Base-by-base conservation (phyloP, 31 red algal genomes). In the Asparagopsis taxiformis region DNA sequence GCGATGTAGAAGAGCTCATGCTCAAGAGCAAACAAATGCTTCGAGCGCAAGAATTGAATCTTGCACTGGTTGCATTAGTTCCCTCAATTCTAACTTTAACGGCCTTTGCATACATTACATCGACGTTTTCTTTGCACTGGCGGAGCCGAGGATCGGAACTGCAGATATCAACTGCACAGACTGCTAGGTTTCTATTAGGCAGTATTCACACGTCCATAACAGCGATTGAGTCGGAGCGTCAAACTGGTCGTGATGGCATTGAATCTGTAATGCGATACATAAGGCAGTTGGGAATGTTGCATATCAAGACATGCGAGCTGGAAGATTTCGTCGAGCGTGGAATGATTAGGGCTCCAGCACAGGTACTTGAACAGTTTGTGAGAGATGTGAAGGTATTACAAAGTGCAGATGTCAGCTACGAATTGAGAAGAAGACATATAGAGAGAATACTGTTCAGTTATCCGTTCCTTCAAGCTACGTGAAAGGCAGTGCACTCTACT, bases 1-100 rank as follows among this genome's bases (percentile, higher is more conserved):
- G 79, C 46, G 79, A 84, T 64, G 79, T 84, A 9, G 79, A 84
- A 50, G 79, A 84, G 41, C 48, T 84, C 22, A 84, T 84, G 79
- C 56, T 84, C 16, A 84, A 84, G 29, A 72, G 55, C 67, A 84
- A 71, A 51, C 79, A 84, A 51, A 21, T 73, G 1, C 55, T 84
- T 34, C 65, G 67, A 15, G 79, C 79, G 32, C 79, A 84, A 22
- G 79, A 84, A 34, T 58, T 84, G 0, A 84, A 84, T 55, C 67
- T 84, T 24, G 68, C 79, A 9, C 79, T 84, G 1, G 68, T 84
- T 23, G 79, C 79, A 1, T 43, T 84, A 10, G 79, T 69, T 2
- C 79, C 79, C 0, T 62, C 79, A 15, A 15, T 84, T 15, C 59
- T 72, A 22, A 84, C 68, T 32, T 34, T 57, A 31, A 68, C 79